Evolutionary conservation across 2,329 filamentous ascomycete species (phyloP).

Genomic region (Penicillium sp.): DNA sequence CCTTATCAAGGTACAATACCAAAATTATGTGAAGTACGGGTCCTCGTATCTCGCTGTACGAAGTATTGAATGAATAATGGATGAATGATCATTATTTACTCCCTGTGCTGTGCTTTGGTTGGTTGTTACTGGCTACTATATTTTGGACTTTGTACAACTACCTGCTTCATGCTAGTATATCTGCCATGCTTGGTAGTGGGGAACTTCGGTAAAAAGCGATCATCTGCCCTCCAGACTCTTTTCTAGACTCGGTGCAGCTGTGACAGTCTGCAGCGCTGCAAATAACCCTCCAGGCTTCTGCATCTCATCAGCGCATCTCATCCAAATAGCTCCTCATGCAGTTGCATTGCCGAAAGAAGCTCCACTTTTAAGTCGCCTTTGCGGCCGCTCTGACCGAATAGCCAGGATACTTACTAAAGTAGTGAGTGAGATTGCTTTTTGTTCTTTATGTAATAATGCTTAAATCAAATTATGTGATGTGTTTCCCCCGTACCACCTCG

Average conservation of each 20-base stretch:
- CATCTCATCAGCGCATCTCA: constrained; percentile 1
- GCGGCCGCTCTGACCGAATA: background rate
- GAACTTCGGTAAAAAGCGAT: constrained; percentile 5
- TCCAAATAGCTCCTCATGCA: background rate
- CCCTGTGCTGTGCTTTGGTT: background rate
- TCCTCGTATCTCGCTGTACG: background rate
- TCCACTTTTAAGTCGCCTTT: background rate
- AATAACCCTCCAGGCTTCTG: background rate
- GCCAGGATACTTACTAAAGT: background rate
- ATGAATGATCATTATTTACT: background rate
- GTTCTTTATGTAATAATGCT: background rate
- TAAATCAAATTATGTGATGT: background rate
- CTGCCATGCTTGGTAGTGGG: background rate
- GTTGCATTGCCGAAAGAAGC: background rate
- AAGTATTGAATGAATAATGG: background rate
- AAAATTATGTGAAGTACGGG: constrained; percentile 7
- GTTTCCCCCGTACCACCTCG: background rate
- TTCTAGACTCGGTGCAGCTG: constrained; percentile 17
- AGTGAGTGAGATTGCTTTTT: background rate
- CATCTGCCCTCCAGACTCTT: background rate
- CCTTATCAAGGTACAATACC: constrained; percentile 21
- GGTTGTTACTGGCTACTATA: background rate
- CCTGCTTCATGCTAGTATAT: background rate
- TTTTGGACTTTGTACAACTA: background rate
- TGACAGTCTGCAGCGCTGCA: constrained; percentile 15